A percentile compares a stretch with the other conserved stretches of the same genome.
Conservation (phyloP, 225 moss, liverwort and hornwort species). For the Polytrichum formosum region DNA sequence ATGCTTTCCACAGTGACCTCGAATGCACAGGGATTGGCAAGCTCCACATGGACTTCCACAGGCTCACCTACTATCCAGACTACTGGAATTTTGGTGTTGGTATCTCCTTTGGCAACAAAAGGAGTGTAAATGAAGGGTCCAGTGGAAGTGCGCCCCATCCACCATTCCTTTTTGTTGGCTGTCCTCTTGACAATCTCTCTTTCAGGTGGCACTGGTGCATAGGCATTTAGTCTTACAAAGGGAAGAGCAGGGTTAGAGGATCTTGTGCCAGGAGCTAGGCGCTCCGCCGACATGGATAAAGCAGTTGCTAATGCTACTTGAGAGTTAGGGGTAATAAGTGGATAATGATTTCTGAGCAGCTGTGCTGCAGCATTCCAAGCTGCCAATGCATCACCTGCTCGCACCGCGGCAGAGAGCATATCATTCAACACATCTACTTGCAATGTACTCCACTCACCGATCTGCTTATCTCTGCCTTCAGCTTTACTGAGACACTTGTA, state of each 20-base stretch:
- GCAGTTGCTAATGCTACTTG: conserved; percentile 79
- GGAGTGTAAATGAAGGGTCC: conserved; percentile 98
- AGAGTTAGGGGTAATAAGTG: conserved; percentile 81
- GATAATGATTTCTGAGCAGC: conserved; percentile 86
- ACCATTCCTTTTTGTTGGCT: conserved; percentile 75
- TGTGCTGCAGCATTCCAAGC: conserved; percentile 98
- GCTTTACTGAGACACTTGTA: conserved; percentile 80
- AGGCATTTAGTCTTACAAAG: conserved; percentile 88
- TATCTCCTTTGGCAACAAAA: conserved; percentile 68
- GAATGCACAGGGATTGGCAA: conserved; percentile 96
- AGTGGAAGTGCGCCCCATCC: conserved; percentile 83
- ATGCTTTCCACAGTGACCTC: conserved; percentile 89
- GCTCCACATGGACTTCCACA: conserved; percentile 86
- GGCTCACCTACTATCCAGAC: conserved; percentile 95
- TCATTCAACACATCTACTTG: conserved; percentile 97
- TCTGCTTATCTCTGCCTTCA: conserved; percentile 43
- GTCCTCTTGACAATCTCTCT: conserved; percentile 93
- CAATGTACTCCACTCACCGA: conserved; percentile 89
- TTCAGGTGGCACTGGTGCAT: conserved; percentile 66
- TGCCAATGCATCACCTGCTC: conserved; percentile 88
- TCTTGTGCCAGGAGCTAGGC: conserved; percentile 80
- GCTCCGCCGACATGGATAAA: conserved; percentile 78
- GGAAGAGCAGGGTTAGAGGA: conserved; percentile 88
- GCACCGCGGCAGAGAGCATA: conserved; percentile 93
- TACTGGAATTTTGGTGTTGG: conserved; percentile 61